These are phyloP conservation scores for Zangia roseola DNA, from an alignment of 768 basidiomycete species.

Conservation along the genomic window DNA sequence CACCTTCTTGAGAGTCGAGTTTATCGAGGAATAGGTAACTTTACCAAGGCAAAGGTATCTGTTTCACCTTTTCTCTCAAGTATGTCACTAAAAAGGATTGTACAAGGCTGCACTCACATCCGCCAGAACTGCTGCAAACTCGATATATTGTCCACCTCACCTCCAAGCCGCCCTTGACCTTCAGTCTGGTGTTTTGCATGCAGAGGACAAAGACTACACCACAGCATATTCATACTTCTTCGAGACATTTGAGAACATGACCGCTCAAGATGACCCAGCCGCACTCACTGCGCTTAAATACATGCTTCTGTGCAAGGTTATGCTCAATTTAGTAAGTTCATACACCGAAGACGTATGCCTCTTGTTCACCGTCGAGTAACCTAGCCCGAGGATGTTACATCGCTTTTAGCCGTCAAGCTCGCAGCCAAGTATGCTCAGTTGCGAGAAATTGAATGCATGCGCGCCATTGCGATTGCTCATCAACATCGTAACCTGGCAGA, in stretches of 20 bases:
- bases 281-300: conserved; percentile 92
- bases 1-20: conserved; percentile 92
- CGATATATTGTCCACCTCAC: conserved; percentile 87
- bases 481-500: conserved; percentile 85
- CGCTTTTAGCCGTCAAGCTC: conserved; percentile 82
- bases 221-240: conserved; percentile 98
- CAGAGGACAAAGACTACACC: conserved; percentile 97
- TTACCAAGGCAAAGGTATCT: conserved; percentile 82
- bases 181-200: conserved; percentile 81
- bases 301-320: conserved; percentile 97
- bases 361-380: neutral
- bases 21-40: conserved; percentile 85
- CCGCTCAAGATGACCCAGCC: conserved; percentile 67
- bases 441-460: conserved; percentile 93
- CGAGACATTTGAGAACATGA: conserved; percentile 91
- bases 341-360: neutral
- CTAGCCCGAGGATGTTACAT: conserved; percentile 91
- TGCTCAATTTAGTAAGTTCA: conserved; percentile 83
- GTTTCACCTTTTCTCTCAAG: neutral
- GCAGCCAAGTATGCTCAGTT: conserved; percentile 85
- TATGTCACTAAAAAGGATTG: neutral
- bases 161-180: conserved; percentile 62
- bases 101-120: conserved; percentile 81
- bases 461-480: conserved; percentile 91
- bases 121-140: conserved; percentile 89